These are phyloP conservation scores for Pyrenophora seminiperda DNA, from an alignment of 2,329 filamentous ascomycete genomes.

Conservation along the genomic window DNA sequence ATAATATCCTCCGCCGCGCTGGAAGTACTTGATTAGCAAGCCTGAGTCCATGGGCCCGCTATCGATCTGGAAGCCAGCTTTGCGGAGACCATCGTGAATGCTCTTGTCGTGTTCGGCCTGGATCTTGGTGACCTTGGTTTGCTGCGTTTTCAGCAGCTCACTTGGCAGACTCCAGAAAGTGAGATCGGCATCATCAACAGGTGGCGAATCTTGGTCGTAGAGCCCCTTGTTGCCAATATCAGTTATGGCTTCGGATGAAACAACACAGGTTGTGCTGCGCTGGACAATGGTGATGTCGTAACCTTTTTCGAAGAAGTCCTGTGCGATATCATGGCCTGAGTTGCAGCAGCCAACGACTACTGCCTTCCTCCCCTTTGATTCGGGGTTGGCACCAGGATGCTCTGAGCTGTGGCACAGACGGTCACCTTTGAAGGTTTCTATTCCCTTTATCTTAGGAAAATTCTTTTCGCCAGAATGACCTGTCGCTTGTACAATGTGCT, in stretches of 20 bases:
- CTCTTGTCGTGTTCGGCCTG: conserved; percentile 43
- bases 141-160: conserved; percentile 39
- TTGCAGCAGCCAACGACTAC: conserved; percentile 57
- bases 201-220: conserved; percentile 36
- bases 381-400: conserved; percentile 39
- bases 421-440: conserved; percentile 47
- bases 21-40: conserved; percentile 49
- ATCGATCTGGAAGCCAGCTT: conserved; percentile 52
- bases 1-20: conserved; percentile 55
- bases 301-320: conserved; percentile 54
- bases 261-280: conserved; percentile 50
- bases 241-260: conserved; percentile 34
- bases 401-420: conserved; percentile 41
- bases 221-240: conserved; percentile 39
- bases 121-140: conserved; percentile 31
- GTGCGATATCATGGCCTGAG: conserved; percentile 56
- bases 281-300: conserved; percentile 56
- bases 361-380: conserved; percentile 49
- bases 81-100: conserved; percentile 50
- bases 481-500: conserved; percentile 39
- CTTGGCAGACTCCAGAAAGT: conserved; percentile 44
- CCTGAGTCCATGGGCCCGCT: conserved; percentile 33
- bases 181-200: conserved; percentile 37
- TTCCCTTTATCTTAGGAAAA: conserved; percentile 36
- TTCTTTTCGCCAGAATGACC: conserved; percentile 43